Base-by-base conservation (phyloP, 768 basidiomycete species). In the Mrakia blollopis region DNA sequence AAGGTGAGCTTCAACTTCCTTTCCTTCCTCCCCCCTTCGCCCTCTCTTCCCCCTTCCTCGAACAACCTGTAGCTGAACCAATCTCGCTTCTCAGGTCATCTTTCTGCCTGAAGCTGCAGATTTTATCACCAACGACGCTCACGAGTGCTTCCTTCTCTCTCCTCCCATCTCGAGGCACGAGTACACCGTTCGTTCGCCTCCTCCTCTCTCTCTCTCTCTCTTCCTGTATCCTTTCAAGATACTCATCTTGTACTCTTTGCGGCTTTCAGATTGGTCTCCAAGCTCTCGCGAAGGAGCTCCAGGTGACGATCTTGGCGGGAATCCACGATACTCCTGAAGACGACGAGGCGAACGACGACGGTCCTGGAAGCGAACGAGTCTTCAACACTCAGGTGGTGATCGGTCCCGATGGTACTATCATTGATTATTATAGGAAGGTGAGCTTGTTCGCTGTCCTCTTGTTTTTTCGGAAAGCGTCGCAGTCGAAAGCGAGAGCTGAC, bases 51-150 rank as follows among this genome's bases (percentile, higher is more conserved):
- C 9, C 35, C 18, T 75, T 32, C 52, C 21, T 10, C 11, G 4
- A 4, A 37, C 39, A 44, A 39, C 6, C 5, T 61, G 61, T 0
- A 44, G 47, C 52, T 39, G 23, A 16, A 10, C 30, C 6, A 30
- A 44, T 39, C 6, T 30, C 21, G 54, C 47, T 68, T 1, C 23
- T 3, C 70, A 77, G 72, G 76, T 77, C 39, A 60, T 79, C 52
- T 82, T 83, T 72, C 74, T 83, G n/a, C 82, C 82, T n/a, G 82
- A 83, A 81, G 82, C 82, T 1, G 78, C 81, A 35, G 81, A 82
- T 61, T 78, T 78, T 60, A 78, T 78, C 73, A 69, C 69, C 32
- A 73, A 41, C n/a, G 57, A 61, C 62, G 72, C 72, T 0, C 65
- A 80, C 30, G 79, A 80, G 67, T 81, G 80, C 52, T 80, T 78